Evolutionary conservation across 768 basidiomycete species (phyloP).

Genomic region (Leucogyrophana mollusca): DNA sequence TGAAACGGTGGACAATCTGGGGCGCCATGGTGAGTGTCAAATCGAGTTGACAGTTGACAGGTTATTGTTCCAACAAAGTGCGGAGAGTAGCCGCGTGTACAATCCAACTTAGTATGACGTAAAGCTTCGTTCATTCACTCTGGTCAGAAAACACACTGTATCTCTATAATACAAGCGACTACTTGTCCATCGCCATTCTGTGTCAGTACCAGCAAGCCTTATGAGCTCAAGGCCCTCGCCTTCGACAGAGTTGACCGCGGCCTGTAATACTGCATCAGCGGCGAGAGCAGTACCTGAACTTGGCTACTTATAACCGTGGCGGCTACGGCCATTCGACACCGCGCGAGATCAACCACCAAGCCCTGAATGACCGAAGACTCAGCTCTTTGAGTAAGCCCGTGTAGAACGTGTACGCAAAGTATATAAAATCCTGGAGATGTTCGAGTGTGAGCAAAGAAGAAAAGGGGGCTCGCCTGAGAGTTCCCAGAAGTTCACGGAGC

Average conservation of each 20-base stretch:
- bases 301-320: conserved; percentile 64
- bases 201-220: no score
- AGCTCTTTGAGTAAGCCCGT: conserved; percentile 85
- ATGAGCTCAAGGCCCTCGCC: no score
- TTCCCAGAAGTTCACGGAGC: conserved; percentile 88
- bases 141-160: no score
- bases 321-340: conserved; percentile 94
- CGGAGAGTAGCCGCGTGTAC: no score
- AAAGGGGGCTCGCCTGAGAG: conserved; percentile 82
- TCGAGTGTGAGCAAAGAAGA: conserved; percentile 67
- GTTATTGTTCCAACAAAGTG: no score
- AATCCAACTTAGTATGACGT: no score
- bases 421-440: conserved; percentile 91
- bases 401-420: conserved; percentile 94
- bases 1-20: no score
- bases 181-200: no score
- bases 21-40: no score
- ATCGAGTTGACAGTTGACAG: no score
- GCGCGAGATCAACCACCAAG: conserved; percentile 94
- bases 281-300: conserved; percentile 48
- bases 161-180: no score
- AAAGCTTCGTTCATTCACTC: no score
- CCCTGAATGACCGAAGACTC: conserved; percentile 63
- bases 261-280: conserved; percentile 52
- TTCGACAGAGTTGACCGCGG: conserved; percentile 29